Percentiles rank a stretch among this genome's conserved stretches.
Evolutionary conservation across 192 early-diverging fungal species (phyloP).

Genomic region (Physocladia obscura): DNA sequence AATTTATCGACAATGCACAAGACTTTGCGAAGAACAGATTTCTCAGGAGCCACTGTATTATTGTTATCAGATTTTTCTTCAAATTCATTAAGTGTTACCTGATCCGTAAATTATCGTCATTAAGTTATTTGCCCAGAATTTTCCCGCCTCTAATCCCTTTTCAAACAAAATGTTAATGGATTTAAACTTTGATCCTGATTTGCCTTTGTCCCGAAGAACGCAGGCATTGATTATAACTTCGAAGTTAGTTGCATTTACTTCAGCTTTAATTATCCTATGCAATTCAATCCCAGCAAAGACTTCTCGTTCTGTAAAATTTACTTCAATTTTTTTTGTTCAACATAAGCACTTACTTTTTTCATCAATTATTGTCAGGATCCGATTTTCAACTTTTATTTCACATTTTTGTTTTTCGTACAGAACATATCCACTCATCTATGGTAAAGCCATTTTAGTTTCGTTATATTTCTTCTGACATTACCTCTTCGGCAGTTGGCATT

Average conservation of each 20-base stretch:
- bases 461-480: background rate
- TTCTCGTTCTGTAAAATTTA: conserved; percentile 22
- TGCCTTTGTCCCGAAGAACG: conserved; percentile 36
- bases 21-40: conserved; percentile 26
- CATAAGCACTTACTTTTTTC: conserved; percentile 40
- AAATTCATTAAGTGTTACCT: conserved; percentile 30
- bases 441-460: background rate
- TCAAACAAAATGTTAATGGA: conserved; percentile 38
- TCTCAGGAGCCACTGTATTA: conserved; percentile 16
- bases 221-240: conserved; percentile 41
- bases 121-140: conserved; percentile 35
- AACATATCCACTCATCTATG: conserved; percentile 25
- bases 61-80: background rate
- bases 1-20: conserved; percentile 51
- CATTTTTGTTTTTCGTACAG: conserved; percentile 41
- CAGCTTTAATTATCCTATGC: conserved; percentile 37
- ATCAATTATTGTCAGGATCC: conserved; percentile 34
- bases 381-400: conserved; percentile 38
- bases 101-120: conserved; percentile 38
- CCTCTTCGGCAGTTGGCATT: conserved; percentile 16
- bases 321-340: background rate
- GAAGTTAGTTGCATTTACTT: background rate
- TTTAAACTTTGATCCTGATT: conserved; percentile 49
- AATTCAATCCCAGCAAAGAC: conserved; percentile 47
- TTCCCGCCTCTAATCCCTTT: conserved; percentile 19